Evolutionary conservation across 2,329 filamentous ascomycete genomes (phyloP), one percentile per base, ranked within the genome.

Genomic region (Stemphylium beticola): DNA sequence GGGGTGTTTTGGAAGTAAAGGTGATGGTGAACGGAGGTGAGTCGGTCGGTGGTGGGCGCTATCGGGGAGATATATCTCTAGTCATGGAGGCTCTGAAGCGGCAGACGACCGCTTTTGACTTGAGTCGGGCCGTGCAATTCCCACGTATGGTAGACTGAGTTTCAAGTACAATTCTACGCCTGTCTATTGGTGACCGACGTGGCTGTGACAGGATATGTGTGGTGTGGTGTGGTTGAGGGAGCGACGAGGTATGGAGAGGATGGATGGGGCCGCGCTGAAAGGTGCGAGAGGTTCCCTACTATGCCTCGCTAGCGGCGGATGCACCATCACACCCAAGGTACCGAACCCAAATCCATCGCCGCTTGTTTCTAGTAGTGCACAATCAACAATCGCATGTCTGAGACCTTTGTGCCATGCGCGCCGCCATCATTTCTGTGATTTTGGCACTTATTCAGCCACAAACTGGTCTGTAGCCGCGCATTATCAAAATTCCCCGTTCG

Each of bases 81-180:
- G 67, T 69, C 69, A 74, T 74, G 66, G 61, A 64, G 62, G 63
- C 58, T 62, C 49, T 58, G 56, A 46, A 54, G 58, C 46, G 64
- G 65, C 60, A 65, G 61, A 52, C 60, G 58, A 62, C 61, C 61
- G 61, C 60, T 55, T 54, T 53, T 39, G 54, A 46, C 49, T 41
- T 48, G 50, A 49, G 49, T 49, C 49, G 38, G 51, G 29, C 50
- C 49, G 49, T 52, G 58, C n/a, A 49, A 47, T 44, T 37, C 32
- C 31, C 43, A 50, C n/a, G 15, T 26, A 14, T 22, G 11, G 15
- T 15, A 24, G 29, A 37, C 38, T 33, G 11, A 9, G 22, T 15
- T 29, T 17, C 20, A 26, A 42, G 33, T 12, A 29, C 12, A 31
- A 34, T 11, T 39, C 17, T 14, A 15, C 31, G 32, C 4, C 39